These are phyloP conservation scores for Emmonsiellopsis sp. DNA, from an alignment of 2,329 filamentous ascomycete species.

Conservation along the genomic window DNA sequence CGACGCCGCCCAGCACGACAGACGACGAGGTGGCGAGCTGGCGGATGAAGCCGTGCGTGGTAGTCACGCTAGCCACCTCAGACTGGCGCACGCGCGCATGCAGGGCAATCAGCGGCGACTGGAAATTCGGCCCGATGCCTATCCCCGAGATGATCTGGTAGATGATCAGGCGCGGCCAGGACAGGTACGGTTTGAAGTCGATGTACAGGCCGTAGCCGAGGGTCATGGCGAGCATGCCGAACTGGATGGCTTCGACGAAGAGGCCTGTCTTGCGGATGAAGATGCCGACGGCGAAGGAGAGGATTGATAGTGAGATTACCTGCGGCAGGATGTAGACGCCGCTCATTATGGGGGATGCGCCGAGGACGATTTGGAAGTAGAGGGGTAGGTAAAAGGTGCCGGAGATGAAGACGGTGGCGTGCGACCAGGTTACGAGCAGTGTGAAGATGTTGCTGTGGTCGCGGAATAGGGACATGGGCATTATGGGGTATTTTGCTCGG, in stretches of 20 bases:
- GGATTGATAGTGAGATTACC: slow-evolving; percentile 57
- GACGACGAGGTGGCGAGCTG: slow-evolving; percentile 50
- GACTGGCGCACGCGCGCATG: slow-evolving; percentile 52
- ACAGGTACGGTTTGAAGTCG: slow-evolving; percentile 45
- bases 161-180: slow-evolving; percentile 39
- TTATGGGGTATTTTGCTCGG: slow-evolving; percentile 68
- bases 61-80: slow-evolving; percentile 56
- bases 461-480: slow-evolving; percentile 64
- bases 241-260: slow-evolving; percentile 53
- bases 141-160: slow-evolving; percentile 54
- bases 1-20: slow-evolving; percentile 49
- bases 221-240: slow-evolving; percentile 50
- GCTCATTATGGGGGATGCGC: slow-evolving; percentile 58
- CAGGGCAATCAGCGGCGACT: slow-evolving; percentile 53
- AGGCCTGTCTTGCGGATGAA: slow-evolving; percentile 65
- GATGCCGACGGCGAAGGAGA: slow-evolving; percentile 54
- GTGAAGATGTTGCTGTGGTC: slow-evolving; percentile 57
- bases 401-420: slow-evolving; percentile 70
- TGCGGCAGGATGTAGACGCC: slow-evolving; percentile 68
- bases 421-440: slow-evolving; percentile 59
- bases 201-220: slow-evolving; percentile 61
- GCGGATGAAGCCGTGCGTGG: slow-evolving; percentile 53
- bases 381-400: slow-evolving; percentile 73
- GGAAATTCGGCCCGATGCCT: slow-evolving; percentile 55
- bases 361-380: slow-evolving; percentile 71